Evolutionary conservation across 2,329 filamentous ascomycete genomes (phyloP), one percentile per base, ranked within the genome.

Genomic region (Phaeosphaeriaceae sp.): DNA sequence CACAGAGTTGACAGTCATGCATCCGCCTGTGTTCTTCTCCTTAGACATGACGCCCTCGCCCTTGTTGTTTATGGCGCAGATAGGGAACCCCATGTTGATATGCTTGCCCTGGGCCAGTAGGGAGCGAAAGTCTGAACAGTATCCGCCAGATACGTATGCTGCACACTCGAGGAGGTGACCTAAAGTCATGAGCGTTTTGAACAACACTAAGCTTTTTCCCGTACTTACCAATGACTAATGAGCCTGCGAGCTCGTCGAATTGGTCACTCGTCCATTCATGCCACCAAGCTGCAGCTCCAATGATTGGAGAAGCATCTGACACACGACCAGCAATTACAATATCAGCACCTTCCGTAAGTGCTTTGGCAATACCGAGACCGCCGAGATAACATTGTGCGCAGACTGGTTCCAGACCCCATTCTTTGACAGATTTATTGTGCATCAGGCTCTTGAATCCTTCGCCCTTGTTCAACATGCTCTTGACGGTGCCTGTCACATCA

Each of bases 31-130:
- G 2, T 68, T 66, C 7, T 76, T 71, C 53, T 83, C 81, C 57
- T 83, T 85, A 5, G 79, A 81, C 53, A 85, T 78, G 40, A 82
- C 69, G 21, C 76, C 81, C 3, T 72, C 74, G 0, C 83, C 83
- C 59, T 80, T 78, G 0, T 54, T 61, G 6, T 70, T 74, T 41
- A 85, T 77, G 57, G 84, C 82, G 1, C 78, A 82, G 19, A 68
- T 65, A 2, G 63, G 66, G 41, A 57, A 68, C 0, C 79, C 78
- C 2, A 82, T 71, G 2, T 62, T 63, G 27, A 73, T 70, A 21
- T 74, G 66, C n/a, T 74, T 49, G 57, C 64, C 22, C 54, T 59
- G 20, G 62, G 61, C 51, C 63, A 45, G 33, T 21, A 80, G 73
- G 49, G 57, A 79, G 17, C 77, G 74, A 70, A 78, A 78, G 2